These are phyloP conservation scores for Diplodia sapinea DNA, from an alignment of 2,329 filamentous ascomycete genomes.

Conservation along the genomic window DNA sequence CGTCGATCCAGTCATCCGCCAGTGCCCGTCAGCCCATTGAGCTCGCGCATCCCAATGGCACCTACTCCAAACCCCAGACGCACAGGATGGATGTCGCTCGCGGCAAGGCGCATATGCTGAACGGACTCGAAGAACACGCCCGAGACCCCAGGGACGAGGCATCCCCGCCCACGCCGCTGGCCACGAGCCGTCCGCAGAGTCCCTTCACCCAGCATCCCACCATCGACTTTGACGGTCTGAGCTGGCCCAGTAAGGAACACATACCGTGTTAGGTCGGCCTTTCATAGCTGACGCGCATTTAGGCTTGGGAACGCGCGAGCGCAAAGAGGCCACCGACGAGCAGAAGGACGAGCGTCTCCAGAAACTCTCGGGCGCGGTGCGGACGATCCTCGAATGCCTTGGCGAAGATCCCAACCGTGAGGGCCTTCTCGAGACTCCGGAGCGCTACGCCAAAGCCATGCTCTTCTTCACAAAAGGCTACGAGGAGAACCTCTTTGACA, in stretches of 20 bases:
- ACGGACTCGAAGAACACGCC: conserved; percentile 54
- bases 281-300: conserved; percentile 11
- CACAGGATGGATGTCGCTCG: conserved; percentile 12
- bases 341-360: conserved; percentile 62
- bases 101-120: conserved; percentile 29
- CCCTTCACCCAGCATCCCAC: conserved; percentile 59
- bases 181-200: conserved; percentile 58
- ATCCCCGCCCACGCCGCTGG: conserved; percentile 56
- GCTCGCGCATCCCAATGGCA: conserved; percentile 47
- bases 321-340: conserved; percentile 63
- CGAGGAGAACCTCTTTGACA: conserved; percentile 88
- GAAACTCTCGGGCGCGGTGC: conserved; percentile 67
- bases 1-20: conserved; percentile 65
- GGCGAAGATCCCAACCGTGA: conserved; percentile 70
- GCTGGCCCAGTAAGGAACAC: conserved; percentile 57
- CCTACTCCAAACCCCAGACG: conserved; percentile 38
- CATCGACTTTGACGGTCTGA: conserved; percentile 62
- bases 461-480: conserved; percentile 97
- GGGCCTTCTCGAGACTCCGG: conserved; percentile 70
- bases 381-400: conserved; percentile 69
- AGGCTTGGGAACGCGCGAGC: conserved; percentile 69
- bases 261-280: not conserved
- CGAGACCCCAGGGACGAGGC: conserved; percentile 61
- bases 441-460: conserved; percentile 92
- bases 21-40: conserved; percentile 54